phyloP scores from a whole-genome alignment of 495 filamentous ascomycete genomes.

The Daldinia grandis region DNA sequence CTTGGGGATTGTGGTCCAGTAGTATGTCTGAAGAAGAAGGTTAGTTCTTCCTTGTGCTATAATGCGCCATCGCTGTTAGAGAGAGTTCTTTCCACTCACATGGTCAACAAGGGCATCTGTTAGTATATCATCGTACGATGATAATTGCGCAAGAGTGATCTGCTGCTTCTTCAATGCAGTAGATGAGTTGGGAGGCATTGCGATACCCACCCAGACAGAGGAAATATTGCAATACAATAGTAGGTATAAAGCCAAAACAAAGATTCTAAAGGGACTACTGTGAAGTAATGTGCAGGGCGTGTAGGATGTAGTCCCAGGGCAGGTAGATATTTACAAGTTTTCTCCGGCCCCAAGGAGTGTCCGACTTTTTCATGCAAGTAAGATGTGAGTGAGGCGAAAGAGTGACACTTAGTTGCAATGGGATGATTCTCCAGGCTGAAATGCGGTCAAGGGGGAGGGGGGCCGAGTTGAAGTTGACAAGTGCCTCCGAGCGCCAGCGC shows the following conservation, averaged over 20 bases:
- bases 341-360: conserved; percentile 10
- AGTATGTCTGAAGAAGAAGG: conserved; percentile 72
- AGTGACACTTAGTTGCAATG: conserved; percentile 19
- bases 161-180: conserved; percentile 67
- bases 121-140: conserved; percentile 93
- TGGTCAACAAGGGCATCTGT: conserved; percentile 96
- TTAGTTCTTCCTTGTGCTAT: conserved; percentile 5
- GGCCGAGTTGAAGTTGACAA: conserved; percentile 29
- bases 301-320: neutral
- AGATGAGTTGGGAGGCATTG: conserved; percentile 55
- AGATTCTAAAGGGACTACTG: neutral
- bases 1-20: conserved; percentile 95
- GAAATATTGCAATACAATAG: neutral
- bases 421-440: conserved; percentile 24
- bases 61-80: conserved; percentile 31
- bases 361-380: conserved; percentile 28
- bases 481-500: conserved; percentile 23
- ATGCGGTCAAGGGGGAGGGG: conserved; percentile 17
- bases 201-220: conserved; percentile 9
- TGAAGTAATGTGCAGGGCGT: neutral
- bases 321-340: conserved; percentile 20
- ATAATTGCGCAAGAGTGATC: conserved; percentile 84
- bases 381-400: conserved; percentile 31
- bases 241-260: conserved; percentile 3
- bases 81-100: conserved; percentile 63